These are phyloP conservation scores for Saccharomycopsis guyanensis DNA, from an alignment of 805 yeast genomes.

Conservation along the genomic window DNA sequence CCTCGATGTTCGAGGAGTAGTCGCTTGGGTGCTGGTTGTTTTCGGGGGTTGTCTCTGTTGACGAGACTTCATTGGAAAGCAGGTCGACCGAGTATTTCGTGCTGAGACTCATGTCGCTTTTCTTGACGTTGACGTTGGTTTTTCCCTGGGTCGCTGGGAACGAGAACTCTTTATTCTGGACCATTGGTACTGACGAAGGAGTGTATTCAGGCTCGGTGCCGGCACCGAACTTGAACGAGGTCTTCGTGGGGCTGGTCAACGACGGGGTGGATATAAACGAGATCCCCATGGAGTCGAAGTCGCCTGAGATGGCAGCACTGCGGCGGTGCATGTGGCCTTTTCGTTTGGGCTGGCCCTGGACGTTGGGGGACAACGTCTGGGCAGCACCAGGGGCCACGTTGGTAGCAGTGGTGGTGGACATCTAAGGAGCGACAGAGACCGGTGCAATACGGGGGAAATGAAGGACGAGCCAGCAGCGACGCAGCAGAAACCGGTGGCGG, in stretches of 20 bases:
- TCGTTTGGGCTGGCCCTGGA: slow-evolving; percentile 22
- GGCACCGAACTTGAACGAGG: slow-evolving; percentile 13
- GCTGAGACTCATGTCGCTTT: slow-evolving; percentile 18
- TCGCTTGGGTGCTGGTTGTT: not conserved
- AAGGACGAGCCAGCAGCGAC: no score
- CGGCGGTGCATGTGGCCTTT: slow-evolving; percentile 73
- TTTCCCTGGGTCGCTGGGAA: slow-evolving; percentile 1
- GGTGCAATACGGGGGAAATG: no score
- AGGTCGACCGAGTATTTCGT: slow-evolving; percentile 21
- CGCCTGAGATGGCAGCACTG: slow-evolving; percentile 85
- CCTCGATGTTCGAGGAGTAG: not conserved
- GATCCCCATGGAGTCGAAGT: slow-evolving; percentile 48
- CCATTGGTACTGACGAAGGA: no score
- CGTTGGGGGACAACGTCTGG: not conserved
- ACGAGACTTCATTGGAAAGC: slow-evolving; percentile 16
- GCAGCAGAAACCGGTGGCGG: no score
- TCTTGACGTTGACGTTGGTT: slow-evolving; percentile 5
- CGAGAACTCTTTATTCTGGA: slow-evolving; percentile 13
- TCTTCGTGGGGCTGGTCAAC: slow-evolving; percentile 7
- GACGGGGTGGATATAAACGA: slow-evolving; percentile 12
- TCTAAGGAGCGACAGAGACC: no score
- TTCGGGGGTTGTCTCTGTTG: slow-evolving; percentile 26
- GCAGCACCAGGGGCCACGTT: no score
- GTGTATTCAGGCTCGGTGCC: slow-evolving; percentile 2
- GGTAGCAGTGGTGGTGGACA: no score